Evolutionary conservation across 768 basidiomycete genomes (phyloP).

Genomic region (Paxillus rubicundulus): DNA sequence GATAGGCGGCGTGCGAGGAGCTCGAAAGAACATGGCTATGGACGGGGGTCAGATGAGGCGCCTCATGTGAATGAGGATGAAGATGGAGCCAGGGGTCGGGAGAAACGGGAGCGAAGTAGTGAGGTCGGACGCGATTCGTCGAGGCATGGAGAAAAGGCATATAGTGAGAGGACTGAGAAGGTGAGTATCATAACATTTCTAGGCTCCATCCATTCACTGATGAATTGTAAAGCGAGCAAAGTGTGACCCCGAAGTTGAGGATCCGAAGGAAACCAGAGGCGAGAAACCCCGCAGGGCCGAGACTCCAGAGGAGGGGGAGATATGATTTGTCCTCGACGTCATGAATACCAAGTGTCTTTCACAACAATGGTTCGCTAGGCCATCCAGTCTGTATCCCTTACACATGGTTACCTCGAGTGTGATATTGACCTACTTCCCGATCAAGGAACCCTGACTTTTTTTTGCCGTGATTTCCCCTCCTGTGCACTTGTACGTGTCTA

Average conservation of each 20-base stretch:
- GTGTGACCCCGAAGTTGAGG: conserved; percentile 47
- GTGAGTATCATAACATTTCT: conserved; percentile 33
- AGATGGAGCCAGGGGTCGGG: conserved; percentile 24
- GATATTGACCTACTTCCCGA: not conserved
- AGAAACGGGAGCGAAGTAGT: conserved; percentile 50
- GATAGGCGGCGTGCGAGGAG: conserved; percentile 45
- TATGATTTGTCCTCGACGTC: conserved; percentile 38
- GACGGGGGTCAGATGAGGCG: conserved; percentile 50
- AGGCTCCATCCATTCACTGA: conserved; percentile 3
- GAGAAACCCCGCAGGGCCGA: conserved; percentile 52
- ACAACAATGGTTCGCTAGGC: not conserved
- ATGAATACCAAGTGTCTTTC: too few relatives aligned
- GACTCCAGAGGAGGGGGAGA: conserved; percentile 87
- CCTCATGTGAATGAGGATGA: conserved; percentile 43
- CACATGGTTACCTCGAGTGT: not conserved
- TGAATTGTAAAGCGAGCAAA: conserved; percentile 46
- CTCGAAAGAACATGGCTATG: conserved; percentile 38
- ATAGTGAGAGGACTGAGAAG: conserved; percentile 65
- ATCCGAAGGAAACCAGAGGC: conserved; percentile 42
- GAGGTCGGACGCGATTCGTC: conserved; percentile 33
- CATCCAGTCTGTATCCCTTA: not conserved
- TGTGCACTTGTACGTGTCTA: too few relatives aligned
- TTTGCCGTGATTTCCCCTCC: not conserved
- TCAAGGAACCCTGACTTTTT: not conserved
- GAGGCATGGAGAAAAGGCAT: conserved; percentile 44